Evolutionary conservation across 192 early-diverging fungal species (phyloP), one percentile per base, ranked within the genome.

Genomic region (Entophlyctis luteolus): DNA sequence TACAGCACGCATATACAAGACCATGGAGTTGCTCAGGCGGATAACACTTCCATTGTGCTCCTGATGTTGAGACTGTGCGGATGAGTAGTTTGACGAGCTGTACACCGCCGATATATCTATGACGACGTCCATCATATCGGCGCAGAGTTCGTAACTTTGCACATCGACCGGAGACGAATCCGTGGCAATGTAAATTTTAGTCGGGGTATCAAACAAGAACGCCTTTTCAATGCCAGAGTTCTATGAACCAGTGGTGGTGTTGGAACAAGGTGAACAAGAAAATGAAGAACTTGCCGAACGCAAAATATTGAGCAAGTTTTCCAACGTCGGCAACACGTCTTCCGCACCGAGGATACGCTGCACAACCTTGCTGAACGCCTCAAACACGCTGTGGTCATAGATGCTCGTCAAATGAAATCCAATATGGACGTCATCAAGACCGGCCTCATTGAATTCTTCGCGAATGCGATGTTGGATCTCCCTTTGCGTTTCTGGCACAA

Each of bases 151-250:
- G 76, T 95, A 98, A 3, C 87, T 84, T 65, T 93, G 91, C 49
- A 80, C 72, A 68, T 80, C 77, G 38, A 81, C 82, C 3, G 96
- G 95, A 6, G 94, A 93, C 58, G 86, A 86, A 60, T 98, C 96
- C 3, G 92, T 97, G 2, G 96, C 93, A 58, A 98, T 87, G 71
- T 97, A 98, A 31, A 97, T 88, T 70, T 95, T 95, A 18, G 91
- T 90, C 29, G 80, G 48, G 3, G 88, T 80, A 71, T 98, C 96
- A 65, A 98, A 94, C 50, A 98, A 76, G 68, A 94, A 97, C 23
- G 92, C 93, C 73, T 98, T 98, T 72, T 98, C 96, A 54, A 98
- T 90, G 6, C 90, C 89, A 23, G 95, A 95, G 65, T 89, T 93
- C 91, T 94, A 63, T 4, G 59, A 48, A 5, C 5, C 29, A 35